Percentiles rank a stretch among this genome's conserved stretches.
Conservation (phyloP, 345 rosid genomes). For the Orychophragmus violaceus region DNA sequence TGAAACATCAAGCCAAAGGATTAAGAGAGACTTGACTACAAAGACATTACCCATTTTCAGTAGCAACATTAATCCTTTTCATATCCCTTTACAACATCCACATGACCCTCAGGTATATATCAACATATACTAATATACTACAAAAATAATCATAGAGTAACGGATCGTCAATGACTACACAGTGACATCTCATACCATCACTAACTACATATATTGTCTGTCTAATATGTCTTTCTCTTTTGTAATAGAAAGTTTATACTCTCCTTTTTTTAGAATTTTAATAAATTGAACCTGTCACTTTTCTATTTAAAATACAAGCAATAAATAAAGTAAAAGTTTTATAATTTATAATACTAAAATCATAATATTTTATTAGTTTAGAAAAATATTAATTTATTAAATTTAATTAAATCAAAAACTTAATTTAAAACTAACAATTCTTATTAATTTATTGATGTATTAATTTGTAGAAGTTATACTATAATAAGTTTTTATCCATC, state of each 20-base stretch:
- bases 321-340: too few relatives aligned
- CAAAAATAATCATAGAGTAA: too few relatives aligned
- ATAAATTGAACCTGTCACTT: background rate
- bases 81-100: constrained; percentile 20
- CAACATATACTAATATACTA: too few relatives aligned
- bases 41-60: constrained; percentile 40
- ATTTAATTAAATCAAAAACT: too few relatives aligned
- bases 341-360: too few relatives aligned
- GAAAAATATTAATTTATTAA: too few relatives aligned
- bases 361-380: too few relatives aligned
- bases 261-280: background rate
- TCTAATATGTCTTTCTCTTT: background rate
- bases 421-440: too few relatives aligned
- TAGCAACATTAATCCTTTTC: constrained; percentile 23
- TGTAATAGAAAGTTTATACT: too few relatives aligned
- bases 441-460: too few relatives aligned
- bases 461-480: too few relatives aligned
- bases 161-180: background rate
- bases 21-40: constrained; percentile 34
- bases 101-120: constrained; percentile 13
- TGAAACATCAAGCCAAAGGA: constrained; percentile 49
- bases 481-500: too few relatives aligned
- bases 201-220: background rate
- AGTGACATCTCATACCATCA: background rate
- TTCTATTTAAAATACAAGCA: background rate